A percentile compares a stretch with the other conserved stretches of the same genome.
These are phyloP conservation scores for Lachnellula suecica DNA, from an alignment of 2,329 filamentous ascomycete species.

Conservation along the genomic window DNA sequence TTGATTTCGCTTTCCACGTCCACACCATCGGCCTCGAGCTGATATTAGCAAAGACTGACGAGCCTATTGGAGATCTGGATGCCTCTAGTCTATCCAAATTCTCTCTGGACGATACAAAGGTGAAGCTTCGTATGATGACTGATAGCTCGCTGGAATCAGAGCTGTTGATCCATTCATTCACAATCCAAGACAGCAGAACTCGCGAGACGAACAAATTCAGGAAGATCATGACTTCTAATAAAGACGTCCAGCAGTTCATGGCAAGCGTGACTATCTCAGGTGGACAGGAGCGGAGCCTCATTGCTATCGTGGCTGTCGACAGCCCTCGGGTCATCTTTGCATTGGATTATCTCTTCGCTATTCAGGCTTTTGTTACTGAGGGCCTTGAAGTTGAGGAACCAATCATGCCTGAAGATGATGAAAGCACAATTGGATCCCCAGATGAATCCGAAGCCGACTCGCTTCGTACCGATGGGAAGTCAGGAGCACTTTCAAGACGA, in stretches of 20 bases:
- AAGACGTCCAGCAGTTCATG: slow-evolving; percentile 96
- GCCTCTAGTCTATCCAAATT: slow-evolving; percentile 87
- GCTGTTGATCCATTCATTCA: slow-evolving; percentile 89
- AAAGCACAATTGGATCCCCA: slow-evolving; percentile 54
- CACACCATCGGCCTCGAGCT: slow-evolving; percentile 87
- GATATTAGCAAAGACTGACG: slow-evolving; percentile 71
- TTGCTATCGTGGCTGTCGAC: slow-evolving; percentile 90
- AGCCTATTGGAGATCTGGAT: slow-evolving; percentile 76
- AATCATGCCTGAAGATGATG: slow-evolving; percentile 46
- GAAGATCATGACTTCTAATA: slow-evolving; percentile 97
- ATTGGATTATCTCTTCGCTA: slow-evolving; percentile 88
- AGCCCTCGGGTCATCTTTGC: slow-evolving; percentile 95
- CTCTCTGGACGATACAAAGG: slow-evolving; percentile 85
- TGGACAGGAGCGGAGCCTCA: slow-evolving; percentile 75
- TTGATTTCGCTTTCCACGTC: slow-evolving; percentile 89
- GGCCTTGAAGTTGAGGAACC: slow-evolving; percentile 68
- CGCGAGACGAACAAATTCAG: slow-evolving; percentile 92
- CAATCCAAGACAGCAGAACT: slow-evolving; percentile 87
- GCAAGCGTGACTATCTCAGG: slow-evolving; percentile 92
- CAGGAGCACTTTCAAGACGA: slow-evolving; percentile 11
- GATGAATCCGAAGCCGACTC: slow-evolving; percentile 62
- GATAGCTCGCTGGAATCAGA: slow-evolving; percentile 92
- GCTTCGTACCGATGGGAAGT: slow-evolving; percentile 28
- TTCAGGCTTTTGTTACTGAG: slow-evolving; percentile 78
- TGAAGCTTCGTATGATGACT: slow-evolving; percentile 91